Evolutionary conservation across 495 filamentous ascomycete species (phyloP).

Genomic region (Thermothielavioides terrestris): DNA sequence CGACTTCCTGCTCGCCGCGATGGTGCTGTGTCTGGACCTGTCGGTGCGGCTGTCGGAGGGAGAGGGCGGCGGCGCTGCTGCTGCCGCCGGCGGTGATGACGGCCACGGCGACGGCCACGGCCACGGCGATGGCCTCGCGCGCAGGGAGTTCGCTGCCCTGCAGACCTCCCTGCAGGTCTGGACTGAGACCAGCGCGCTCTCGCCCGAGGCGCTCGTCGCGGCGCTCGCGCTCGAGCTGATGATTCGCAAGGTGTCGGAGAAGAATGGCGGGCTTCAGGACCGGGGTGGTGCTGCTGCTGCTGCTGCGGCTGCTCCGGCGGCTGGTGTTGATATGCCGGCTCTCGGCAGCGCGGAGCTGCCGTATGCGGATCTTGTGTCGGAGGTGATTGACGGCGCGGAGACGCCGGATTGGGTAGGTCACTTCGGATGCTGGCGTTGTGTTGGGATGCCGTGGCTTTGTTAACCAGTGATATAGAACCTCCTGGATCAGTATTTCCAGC

Average conservation of each 20-base stretch:
- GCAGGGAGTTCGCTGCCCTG: background rate
- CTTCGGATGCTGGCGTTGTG: background rate
- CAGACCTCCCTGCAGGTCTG: background rate
- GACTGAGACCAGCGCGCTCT: background rate
- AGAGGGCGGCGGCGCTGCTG: too few relatives aligned
- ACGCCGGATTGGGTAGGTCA: background rate
- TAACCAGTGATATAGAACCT: background rate
- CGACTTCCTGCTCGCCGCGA: background rate
- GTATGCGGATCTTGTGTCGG: background rate
- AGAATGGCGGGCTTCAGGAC: background rate
- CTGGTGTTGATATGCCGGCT: background rate
- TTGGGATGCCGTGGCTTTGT: background rate
- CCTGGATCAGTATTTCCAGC: background rate
- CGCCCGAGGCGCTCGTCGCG: background rate
- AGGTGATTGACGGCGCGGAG: background rate
- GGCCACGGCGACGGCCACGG: too few relatives aligned
- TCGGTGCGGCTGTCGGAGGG: background rate
- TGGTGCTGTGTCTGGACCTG: constrained; percentile 1
- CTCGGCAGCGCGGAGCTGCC: background rate
- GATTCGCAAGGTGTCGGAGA: background rate
- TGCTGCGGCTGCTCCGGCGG: too few relatives aligned
- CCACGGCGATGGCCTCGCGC: background rate
- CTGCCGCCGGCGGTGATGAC: too few relatives aligned
- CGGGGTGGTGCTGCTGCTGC: background rate
- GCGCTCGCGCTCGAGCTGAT: background rate